These are phyloP conservation scores for Ballota nigra DNA, from an alignment of 257 asterid species.

Conservation along the genomic window DNA sequence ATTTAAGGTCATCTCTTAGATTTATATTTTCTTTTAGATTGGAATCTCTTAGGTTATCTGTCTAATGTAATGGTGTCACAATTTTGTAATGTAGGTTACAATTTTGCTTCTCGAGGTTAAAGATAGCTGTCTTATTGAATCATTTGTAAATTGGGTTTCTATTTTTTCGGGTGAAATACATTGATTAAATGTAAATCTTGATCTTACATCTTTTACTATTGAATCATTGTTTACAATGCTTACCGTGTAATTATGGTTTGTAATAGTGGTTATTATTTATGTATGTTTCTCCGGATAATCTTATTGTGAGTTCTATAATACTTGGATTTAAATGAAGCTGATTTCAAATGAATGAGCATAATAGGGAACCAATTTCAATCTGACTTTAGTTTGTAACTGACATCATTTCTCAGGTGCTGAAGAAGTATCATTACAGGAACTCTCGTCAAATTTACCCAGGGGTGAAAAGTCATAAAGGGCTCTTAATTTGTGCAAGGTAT, in stretches of 20 bases:
- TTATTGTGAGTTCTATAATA: not conserved
- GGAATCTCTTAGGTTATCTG: too few species aligned
- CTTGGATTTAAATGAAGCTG: not conserved
- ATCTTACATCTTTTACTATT: not conserved
- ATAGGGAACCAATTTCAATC: not conserved
- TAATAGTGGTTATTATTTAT: not conserved
- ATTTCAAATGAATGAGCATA: not conserved
- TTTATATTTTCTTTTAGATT: too few species aligned
- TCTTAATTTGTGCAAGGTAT: not conserved
- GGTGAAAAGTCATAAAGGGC: not conserved
- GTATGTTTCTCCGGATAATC: not conserved
- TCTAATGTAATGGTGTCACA: constrained; percentile 3
- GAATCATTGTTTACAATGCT: not conserved
- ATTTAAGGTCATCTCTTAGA: constrained; percentile 25
- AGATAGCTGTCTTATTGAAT: constrained; percentile 13
- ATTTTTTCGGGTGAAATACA: not conserved
- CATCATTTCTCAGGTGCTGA: constrained; percentile 12
- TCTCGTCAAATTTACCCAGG: not conserved
- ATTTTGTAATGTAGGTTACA: constrained; percentile 13
- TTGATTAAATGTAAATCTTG: constrained; percentile 10
- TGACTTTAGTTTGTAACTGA: constrained; percentile 14
- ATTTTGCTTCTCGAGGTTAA: constrained; percentile 5
- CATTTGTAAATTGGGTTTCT: constrained; percentile 11
- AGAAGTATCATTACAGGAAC: not conserved
- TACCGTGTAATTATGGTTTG: not conserved